Evolutionary conservation across 2,329 filamentous ascomycete species (phyloP).

Genomic region (Paraphoma chrysanthemicola): DNA sequence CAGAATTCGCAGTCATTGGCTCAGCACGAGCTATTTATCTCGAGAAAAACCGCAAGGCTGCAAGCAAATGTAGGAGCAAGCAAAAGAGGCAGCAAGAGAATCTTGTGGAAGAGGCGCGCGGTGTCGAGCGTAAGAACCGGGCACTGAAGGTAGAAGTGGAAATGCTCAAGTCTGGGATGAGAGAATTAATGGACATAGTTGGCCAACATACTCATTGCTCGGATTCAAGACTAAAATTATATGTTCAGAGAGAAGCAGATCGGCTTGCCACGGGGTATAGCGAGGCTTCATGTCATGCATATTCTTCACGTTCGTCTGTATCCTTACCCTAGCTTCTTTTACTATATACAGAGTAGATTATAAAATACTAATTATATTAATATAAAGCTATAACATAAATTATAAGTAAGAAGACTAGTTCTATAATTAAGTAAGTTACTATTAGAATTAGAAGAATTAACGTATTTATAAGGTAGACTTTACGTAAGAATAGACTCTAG

Average conservation of each 20-base stretch:
- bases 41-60: slow-evolving; percentile 73
- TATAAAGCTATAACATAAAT: no score
- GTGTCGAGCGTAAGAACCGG: slow-evolving; percentile 36
- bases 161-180: slow-evolving; percentile 28
- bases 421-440: no score
- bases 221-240: slow-evolving; percentile 29
- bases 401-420: no score
- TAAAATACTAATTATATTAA: no score
- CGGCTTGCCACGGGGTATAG: slow-evolving; percentile 12
- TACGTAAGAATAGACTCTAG: no score
- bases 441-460: no score
- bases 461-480: no score
- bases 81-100: slow-evolving; percentile 62
- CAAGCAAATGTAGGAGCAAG: slow-evolving; percentile 75
- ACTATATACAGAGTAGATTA: no score
- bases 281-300: not conserved
- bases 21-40: slow-evolving; percentile 51
- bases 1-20: slow-evolving; percentile 27
- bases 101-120: slow-evolving; percentile 54
- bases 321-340: no score
- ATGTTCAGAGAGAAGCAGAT: slow-evolving; percentile 37
- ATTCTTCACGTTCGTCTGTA: no score
- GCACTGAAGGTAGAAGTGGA: slow-evolving; percentile 36
- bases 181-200: slow-evolving; percentile 31
- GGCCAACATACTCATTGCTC: slow-evolving; percentile 32